These are phyloP conservation scores for Kwoniella pini DNA, from an alignment of 768 basidiomycete genomes.

Conservation along the genomic window DNA sequence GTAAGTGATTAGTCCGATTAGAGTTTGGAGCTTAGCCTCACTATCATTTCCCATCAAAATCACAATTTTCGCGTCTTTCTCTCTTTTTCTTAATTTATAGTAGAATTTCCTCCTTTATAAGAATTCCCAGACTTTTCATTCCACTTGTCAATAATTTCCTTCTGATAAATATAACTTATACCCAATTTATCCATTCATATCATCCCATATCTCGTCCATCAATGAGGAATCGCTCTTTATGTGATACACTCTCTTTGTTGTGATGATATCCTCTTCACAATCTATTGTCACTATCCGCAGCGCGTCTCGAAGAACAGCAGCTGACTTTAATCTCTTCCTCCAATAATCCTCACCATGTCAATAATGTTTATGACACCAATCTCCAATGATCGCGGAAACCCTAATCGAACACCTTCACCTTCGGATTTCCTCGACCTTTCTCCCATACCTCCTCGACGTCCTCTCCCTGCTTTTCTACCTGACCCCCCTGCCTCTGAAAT, in stretches of 20 bases:
- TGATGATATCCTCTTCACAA: no score
- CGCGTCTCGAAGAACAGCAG: no score
- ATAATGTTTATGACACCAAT: neutral
- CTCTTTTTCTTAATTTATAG: neutral
- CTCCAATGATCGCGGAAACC: conserved; percentile 1
- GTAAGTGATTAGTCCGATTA: conserved; percentile 7
- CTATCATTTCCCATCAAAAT: neutral
- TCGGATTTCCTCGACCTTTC: neutral
- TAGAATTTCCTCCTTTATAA: neutral
- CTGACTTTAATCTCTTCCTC: neutral
- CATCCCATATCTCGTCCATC: no score
- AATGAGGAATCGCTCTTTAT: no score
- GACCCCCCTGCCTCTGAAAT: no score
- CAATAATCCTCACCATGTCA: neutral
- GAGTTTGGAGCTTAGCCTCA: neutral
- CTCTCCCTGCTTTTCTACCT: neutral
- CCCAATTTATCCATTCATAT: no score
- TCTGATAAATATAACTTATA: no score
- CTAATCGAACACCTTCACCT: neutral
- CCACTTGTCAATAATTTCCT: no score
- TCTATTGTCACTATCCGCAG: no score
- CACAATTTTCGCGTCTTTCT: neutral
- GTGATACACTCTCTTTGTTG: no score
- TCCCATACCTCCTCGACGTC: neutral
- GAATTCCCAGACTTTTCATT: no score